phyloP scores from a whole-genome alignment of 2,329 filamentous ascomycete species.

The Alternaria gansuensis region DNA sequence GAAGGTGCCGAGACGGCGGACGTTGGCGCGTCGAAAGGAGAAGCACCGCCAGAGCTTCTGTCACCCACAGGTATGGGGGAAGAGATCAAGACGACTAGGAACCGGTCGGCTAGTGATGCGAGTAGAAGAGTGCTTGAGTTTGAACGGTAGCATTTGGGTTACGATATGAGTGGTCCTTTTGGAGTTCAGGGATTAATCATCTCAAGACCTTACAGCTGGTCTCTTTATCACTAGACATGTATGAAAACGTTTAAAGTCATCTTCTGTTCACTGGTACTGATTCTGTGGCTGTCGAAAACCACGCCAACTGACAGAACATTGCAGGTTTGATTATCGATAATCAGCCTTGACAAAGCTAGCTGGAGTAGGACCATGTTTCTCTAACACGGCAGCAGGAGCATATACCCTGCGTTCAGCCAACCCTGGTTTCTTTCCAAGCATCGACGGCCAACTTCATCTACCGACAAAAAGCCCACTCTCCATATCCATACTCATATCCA shows the following conservation, averaged over 20 bases:
- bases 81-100: constrained; percentile 42
- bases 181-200: constrained; percentile 15
- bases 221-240: neutral
- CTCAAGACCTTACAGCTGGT: constrained; percentile 4
- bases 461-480: too few species aligned
- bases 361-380: too few species aligned
- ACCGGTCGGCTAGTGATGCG: constrained; percentile 47
- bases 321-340: neutral
- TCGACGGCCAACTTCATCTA: too few species aligned
- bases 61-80: constrained; percentile 32
- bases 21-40: constrained; percentile 46
- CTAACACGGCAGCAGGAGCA: too few species aligned
- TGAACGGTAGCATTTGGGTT: constrained; percentile 39
- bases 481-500: too few species aligned
- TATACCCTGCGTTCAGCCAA: too few species aligned
- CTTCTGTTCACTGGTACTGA: neutral
- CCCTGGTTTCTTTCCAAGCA: too few species aligned
- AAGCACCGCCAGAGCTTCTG: constrained; percentile 27
- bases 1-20: constrained; percentile 61
- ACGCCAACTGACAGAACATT: neutral
- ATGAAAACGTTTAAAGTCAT: neutral
- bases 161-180: constrained; percentile 2
- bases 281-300: neutral
- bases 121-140: constrained; percentile 52
- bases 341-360: too few species aligned